Conservation (phyloP, 139 green algal species). For the Pleodorina starrii region DNA sequence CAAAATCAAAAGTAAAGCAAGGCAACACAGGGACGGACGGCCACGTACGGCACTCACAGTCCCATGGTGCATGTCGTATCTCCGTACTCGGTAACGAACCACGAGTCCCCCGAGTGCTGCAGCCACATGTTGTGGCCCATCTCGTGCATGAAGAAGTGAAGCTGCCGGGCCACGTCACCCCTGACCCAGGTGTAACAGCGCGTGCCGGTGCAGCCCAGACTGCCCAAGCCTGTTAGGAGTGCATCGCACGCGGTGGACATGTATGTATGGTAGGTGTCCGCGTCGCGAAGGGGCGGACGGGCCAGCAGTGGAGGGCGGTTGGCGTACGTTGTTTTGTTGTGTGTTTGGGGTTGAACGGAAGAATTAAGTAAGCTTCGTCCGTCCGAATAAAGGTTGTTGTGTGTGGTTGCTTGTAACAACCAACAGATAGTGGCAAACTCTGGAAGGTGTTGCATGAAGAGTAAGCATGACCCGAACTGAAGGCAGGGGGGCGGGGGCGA, state of each 20-base stretch:
- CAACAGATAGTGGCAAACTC: no score
- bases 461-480: no score
- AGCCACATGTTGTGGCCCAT: conserved; percentile 3
- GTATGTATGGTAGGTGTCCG: background rate
- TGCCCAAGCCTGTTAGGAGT: conserved; percentile 4
- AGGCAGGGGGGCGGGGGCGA: no score
- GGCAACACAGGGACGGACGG: no score
- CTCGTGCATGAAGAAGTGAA: background rate
- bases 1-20: no score
- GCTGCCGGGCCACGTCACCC: background rate
- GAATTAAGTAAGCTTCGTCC: background rate
- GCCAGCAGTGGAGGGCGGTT: no score
- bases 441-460: no score
- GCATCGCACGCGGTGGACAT: background rate
- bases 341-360: background rate
- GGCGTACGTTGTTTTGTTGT: background rate
- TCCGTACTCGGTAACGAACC: background rate
- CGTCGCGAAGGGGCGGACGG: no score
- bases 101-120: background rate
- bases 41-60: background rate
- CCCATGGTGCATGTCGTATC: background rate
- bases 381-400: background rate
- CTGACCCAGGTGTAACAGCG: background rate
- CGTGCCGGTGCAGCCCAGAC: background rate
- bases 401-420: background rate